These are phyloP conservation scores for Usnea hakonensis DNA, from an alignment of 495 filamentous ascomycete species.

Conservation along the genomic window DNA sequence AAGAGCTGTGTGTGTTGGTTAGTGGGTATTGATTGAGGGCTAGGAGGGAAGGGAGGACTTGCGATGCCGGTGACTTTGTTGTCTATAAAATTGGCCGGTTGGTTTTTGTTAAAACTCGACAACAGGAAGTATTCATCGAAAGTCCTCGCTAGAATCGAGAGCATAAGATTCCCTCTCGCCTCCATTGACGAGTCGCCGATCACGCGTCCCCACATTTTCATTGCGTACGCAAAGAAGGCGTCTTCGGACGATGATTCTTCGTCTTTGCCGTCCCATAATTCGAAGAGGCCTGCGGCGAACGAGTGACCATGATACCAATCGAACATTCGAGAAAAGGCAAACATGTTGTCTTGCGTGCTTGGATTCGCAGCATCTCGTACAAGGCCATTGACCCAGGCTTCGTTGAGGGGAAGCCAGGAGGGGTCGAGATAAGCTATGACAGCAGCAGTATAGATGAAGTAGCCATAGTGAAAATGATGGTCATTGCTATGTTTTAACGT, in stretches of 20 bases:
- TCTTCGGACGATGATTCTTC: conserved; percentile 91
- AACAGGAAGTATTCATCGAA: conserved; percentile 79
- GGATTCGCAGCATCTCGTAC: conserved; percentile 77
- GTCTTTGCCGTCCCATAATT: conserved; percentile 85
- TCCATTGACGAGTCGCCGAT: conserved; percentile 73
- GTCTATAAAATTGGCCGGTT: conserved; percentile 66
- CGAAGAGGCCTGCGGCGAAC: conserved; percentile 93
- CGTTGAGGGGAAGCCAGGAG: conserved; percentile 63
- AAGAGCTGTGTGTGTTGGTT: conserved; percentile 51
- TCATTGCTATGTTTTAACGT: no score
- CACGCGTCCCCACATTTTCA: conserved; percentile 89
- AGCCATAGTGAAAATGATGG: conserved; percentile 90
- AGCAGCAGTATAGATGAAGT: conserved; percentile 85
- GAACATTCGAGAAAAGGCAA: conserved; percentile 80
- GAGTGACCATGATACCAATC: conserved; percentile 96
- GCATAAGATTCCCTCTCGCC: conserved; percentile 77
- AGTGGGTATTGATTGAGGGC: background rate
- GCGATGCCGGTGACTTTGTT: conserved; percentile 88
- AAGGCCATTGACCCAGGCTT: conserved; percentile 72
- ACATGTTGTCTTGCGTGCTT: conserved; percentile 57
- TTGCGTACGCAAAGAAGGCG: conserved; percentile 74
- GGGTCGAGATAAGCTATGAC: conserved; percentile 77
- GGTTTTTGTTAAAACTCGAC: conserved; percentile 57
- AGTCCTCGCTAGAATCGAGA: conserved; percentile 62
- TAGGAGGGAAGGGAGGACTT: conserved; percentile 21